Evolutionary conservation across 2,329 filamentous ascomycete species (phyloP).

Genomic region (Talaromyces sp.): DNA sequence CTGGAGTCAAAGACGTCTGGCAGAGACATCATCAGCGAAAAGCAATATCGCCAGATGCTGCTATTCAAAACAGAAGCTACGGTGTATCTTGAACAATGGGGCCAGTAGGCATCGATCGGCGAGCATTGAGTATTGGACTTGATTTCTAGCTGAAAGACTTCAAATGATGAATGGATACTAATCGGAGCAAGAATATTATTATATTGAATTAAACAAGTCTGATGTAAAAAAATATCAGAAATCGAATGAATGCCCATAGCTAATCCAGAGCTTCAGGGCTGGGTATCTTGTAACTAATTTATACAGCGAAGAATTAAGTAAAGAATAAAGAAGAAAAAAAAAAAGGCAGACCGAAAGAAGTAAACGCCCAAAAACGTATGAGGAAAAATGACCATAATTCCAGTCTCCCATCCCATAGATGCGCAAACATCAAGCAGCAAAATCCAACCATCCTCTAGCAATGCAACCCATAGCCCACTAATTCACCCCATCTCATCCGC

Average conservation of each 20-base stretch:
- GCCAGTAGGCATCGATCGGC: too few relatives aligned
- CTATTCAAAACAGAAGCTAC: conserved; percentile 6
- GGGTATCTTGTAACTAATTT: neutral
- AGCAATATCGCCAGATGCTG: neutral
- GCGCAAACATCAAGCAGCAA: neutral
- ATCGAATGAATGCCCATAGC: neutral
- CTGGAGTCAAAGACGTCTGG: neutral
- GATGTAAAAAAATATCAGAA: neutral
- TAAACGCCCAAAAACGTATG: neutral
- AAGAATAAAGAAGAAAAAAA: neutral
- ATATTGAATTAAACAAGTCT: neutral
- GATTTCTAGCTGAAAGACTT: neutral
- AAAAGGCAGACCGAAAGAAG: neutral
- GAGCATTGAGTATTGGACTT: neutral
- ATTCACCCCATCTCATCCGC: neutral
- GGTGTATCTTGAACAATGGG: neutral
- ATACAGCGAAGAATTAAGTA: neutral
- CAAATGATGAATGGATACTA: too few relatives aligned
- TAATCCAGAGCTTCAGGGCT: neutral
- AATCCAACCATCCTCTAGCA: neutral
- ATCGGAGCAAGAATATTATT: neutral
- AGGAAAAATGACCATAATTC: neutral
- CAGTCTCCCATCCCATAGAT: neutral
- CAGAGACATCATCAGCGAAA: neutral
- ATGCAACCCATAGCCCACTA: neutral